Base-by-base conservation (phyloP, 768 basidiomycete species). In the Collybia sp. region DNA sequence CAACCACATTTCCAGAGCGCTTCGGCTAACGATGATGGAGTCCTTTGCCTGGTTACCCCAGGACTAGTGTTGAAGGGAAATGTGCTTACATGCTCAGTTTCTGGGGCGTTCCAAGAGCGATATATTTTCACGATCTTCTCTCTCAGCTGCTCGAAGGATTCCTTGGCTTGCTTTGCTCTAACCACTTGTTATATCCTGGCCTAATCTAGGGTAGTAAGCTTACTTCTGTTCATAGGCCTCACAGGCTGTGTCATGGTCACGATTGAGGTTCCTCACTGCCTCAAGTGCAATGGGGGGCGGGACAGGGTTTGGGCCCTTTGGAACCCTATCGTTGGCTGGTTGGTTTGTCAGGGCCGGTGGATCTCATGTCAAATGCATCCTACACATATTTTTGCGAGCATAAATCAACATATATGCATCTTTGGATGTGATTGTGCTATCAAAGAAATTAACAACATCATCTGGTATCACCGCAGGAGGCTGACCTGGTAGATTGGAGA, bases 341-440 rank as follows among this genome's bases (percentile, higher is more conserved):
- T 20, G 25, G 30, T 42, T n/a, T 9, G n/a, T 6, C 30, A 30
- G 15, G 11, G 48, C 56, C 25, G 25, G 25, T 25, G 25, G 25
- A 25, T 25, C 8, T 3, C 25, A 25, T 8, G 6, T 37, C 10
- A 18, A 4, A 37, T 37, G 35, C 35, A 4, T 3, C 13, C 10
- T 13, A 37, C 17, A n/a, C 35, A 10, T 37, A 13, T 37, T 18
- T 37, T 70, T 73, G 10, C 80, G 78, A 32, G 79, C 76, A 63
- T 97, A 98, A 44, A 98, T 83, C 30, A 97, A 75, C 93, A 97
- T 95, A 65, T 98, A 96, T 5, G 91, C 92, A 55, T 96, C 92
- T 64, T 79, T 87, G 1, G 92, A 93, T 2, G 78, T 71, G 52
- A 87, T 73, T 33, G 72, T 68, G 49, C 75, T 79, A 25, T 25